Conservation (phyloP, 2,329 filamentous ascomycete species). For the Tolypocladium ophioglossoides region DNA sequence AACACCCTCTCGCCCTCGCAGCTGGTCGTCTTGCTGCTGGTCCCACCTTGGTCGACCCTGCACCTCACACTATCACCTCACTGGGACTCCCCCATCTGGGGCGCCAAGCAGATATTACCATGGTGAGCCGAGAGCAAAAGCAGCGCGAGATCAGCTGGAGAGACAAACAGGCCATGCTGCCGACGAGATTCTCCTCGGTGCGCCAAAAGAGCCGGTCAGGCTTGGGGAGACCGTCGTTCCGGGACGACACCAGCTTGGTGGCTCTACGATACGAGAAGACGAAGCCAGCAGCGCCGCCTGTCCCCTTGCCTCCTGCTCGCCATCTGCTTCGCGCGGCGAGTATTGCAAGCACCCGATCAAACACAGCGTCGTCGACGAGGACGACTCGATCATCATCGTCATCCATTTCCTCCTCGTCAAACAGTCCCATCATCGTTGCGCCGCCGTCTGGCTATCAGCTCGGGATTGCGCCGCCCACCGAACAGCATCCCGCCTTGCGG, state of each 20-base stretch:
- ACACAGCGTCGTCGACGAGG: conserved; percentile 11
- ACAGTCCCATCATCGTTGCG: conserved; percentile 19
- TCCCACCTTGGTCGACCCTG: not conserved
- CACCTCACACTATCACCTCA: not conserved
- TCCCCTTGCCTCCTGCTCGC: conserved; percentile 36
- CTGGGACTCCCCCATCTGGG: not conserved
- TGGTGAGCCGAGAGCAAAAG: not conserved
- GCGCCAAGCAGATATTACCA: not conserved
- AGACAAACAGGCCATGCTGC: conserved; percentile 18
- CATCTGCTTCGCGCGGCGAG: conserved; percentile 10
- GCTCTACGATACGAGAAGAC: conserved; percentile 52
- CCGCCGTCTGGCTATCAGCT: conserved; percentile 15
- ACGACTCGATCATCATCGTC: conserved; percentile 13
- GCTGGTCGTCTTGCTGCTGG: not conserved
- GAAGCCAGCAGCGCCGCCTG: conserved; percentile 44
- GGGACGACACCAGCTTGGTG: conserved; percentile 40
- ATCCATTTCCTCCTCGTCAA: conserved; percentile 8
- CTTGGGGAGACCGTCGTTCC: conserved; percentile 23
- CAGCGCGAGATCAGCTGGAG: not conserved
- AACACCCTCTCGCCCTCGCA: not conserved
- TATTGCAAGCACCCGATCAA: conserved; percentile 3
- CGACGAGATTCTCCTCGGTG: conserved; percentile 30
- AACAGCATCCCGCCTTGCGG: conserved; percentile 44
- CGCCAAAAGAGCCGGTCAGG: conserved; percentile 29
- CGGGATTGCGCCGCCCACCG: conserved; percentile 31